These are phyloP conservation scores for Fragaria iinumae DNA, from an alignment of 306 rosid genomes.

Conservation along the genomic window DNA sequence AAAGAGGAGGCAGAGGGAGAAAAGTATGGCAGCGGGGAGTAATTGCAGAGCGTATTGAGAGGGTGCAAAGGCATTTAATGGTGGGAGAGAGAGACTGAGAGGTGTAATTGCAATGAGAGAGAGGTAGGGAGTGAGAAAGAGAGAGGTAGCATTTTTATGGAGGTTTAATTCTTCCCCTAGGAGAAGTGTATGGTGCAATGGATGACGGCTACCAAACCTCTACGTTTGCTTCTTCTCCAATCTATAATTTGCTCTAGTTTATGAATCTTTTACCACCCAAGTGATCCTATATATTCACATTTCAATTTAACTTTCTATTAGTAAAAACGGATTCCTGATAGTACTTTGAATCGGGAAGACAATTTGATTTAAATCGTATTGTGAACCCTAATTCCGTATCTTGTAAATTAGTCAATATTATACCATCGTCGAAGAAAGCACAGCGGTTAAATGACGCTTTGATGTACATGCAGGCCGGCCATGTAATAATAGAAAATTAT, in stretches of 20 bases:
- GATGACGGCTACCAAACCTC: slow-evolving; percentile 73
- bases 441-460: no score
- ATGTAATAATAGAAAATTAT: neutral
- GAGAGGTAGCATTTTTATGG: slow-evolving; percentile 21
- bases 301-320: neutral
- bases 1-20: slow-evolving; percentile 43
- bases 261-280: slow-evolving; percentile 1
- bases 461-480: no score
- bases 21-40: slow-evolving; percentile 70
- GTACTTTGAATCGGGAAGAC: neutral
- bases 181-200: slow-evolving; percentile 38
- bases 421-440: no score
- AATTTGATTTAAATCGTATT: neutral
- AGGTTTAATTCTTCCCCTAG: slow-evolving; percentile 25
- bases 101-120: slow-evolving; percentile 25
- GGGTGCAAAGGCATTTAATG: slow-evolving; percentile 99
- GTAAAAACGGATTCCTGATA: neutral
- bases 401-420: neutral
- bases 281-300: neutral
- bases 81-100: slow-evolving; percentile 43
- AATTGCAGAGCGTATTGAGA: slow-evolving; percentile 95
- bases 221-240: neutral
- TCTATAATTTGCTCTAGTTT: neutral
- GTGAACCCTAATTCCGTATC: neutral
- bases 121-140: slow-evolving; percentile 26